Evolutionary conservation across 306 rosid genomes (phyloP), one percentile per base, ranked within the genome.

Genomic region (Trifolium pratense): DNA sequence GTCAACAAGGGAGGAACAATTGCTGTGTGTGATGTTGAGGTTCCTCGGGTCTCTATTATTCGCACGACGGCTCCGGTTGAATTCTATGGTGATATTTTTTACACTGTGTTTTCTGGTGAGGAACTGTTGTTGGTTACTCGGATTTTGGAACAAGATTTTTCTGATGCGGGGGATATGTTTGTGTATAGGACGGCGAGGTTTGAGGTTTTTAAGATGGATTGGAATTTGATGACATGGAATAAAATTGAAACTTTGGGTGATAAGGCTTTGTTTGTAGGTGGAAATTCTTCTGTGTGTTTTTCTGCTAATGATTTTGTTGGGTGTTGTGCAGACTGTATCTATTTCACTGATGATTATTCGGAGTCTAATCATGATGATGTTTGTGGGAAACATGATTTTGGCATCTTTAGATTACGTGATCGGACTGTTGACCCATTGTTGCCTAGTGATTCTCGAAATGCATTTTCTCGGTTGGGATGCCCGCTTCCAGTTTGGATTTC

Each of bases 401-500:
- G 96, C 5, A 83, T 91, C 36, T 91, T 70, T 79, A 81, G 76
- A 17, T 40, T 91, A 11, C 13, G 68, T 12, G 88, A 87, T 56
- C 53, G 70, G 40, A 79, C 62, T 10, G 73, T 91, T 37, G 87
- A 89, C 21, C 78, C 80, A 2, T 75, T 89, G 51, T 75, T 89
- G 56, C 89, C 91, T 1, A 80, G 80, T 62, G 86, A 82, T 72
- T 77, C 77, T 25, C 69, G 79, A 40, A 78, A 81, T 75, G 79
- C 82, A 0, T 70, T 48, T 46, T 71, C 81, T 40, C 51, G 46
- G 14, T 73, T 75, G 0, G 83, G 79, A 40, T 80, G 84, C 77
- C 87, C 82, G 5, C 83, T 87, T 4, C 95, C 95, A 0, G 70
- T 91, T 29, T 91, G 97, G 97, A 70, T 91, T 63, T 68, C 89